A percentile compares a stretch with the other conserved stretches of the same genome.
phyloP scores from a whole-genome alignment of 345 rosid species.

The Citropsis articulata region DNA sequence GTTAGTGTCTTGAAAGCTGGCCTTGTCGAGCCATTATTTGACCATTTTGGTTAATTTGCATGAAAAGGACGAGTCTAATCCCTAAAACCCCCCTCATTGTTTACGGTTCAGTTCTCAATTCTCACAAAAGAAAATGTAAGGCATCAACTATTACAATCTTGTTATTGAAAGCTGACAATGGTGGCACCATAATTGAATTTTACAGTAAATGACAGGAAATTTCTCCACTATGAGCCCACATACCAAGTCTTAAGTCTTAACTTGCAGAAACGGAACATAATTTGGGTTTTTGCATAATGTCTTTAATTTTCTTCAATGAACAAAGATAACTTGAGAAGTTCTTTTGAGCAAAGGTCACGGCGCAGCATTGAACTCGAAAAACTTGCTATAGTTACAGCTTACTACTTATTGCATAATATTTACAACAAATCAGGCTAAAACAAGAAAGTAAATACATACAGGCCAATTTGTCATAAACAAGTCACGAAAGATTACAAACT shows the following conservation, averaged over 20 bases:
- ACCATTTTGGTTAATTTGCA: neutral
- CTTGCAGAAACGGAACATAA: too few relatives aligned
- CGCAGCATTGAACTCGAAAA: neutral
- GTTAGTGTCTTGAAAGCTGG: neutral
- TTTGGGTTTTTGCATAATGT: too few relatives aligned
- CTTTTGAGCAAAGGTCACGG: neutral
- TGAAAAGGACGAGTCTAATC: neutral
- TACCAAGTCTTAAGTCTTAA: too few relatives aligned
- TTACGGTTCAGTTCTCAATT: neutral
- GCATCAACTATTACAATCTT: neutral
- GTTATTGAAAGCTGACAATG: neutral
- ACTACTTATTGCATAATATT: neutral
- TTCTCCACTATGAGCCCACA: neutral
- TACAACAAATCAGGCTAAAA: neutral
- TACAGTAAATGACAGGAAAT: neutral
- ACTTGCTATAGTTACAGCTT: neutral
- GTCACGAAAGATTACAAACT: conserved; percentile 11
- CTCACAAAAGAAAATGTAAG: neutral
- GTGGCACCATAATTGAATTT: neutral
- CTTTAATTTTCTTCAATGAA: too few relatives aligned
- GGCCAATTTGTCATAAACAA: neutral
- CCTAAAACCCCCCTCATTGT: neutral
- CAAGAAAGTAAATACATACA: neutral
- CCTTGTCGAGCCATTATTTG: neutral
- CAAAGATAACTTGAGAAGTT: too few relatives aligned